Percentiles rank a stretch among this genome's conserved stretches.
These are phyloP conservation scores for Quercus ilex DNA, from an alignment of 306 rosid species.

Conservation along the genomic window DNA sequence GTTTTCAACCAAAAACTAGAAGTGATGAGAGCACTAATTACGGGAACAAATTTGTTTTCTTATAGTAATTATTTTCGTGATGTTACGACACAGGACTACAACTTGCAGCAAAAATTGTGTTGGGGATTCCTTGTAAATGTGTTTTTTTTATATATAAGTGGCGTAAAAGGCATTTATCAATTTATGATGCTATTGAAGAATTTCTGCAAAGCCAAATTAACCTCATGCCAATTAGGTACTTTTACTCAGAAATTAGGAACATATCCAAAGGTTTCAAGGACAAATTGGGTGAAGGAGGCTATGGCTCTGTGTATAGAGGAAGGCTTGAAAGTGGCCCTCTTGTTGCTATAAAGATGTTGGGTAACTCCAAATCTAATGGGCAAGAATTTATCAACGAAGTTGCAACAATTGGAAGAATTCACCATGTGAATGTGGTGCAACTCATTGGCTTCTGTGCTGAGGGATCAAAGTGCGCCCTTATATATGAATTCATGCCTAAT, in stretches of 20 bases:
- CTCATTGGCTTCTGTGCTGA: too few relatives aligned
- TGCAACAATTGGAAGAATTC: slow-evolving; percentile 3
- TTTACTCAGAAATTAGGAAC: too few relatives aligned
- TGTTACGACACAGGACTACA: not conserved
- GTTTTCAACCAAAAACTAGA: not conserved
- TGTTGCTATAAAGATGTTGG: slow-evolving; percentile 16
- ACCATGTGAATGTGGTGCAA: slow-evolving; percentile 5
- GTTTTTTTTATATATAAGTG: slow-evolving; percentile 11
- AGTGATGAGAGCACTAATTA: too few relatives aligned
- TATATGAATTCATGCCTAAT: too few relatives aligned
- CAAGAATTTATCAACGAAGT: slow-evolving; percentile 25
- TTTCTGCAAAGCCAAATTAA: not conserved
- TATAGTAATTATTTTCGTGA: not conserved
- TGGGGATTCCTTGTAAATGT: not conserved
- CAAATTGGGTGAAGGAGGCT: slow-evolving; percentile 24
- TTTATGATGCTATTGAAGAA: slow-evolving; percentile 4
- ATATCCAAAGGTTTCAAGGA: not conserved
- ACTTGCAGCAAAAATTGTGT: not conserved
- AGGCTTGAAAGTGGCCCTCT: slow-evolving; percentile 3
- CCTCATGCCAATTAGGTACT: not conserved
- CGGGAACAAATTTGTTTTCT: not conserved
- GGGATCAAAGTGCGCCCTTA: too few relatives aligned
- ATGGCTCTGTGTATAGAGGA: slow-evolving; percentile 12
- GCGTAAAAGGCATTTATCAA: slow-evolving; percentile 23
- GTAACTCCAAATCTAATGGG: slow-evolving; percentile 7